Evolutionary conservation across 768 basidiomycete species (phyloP), one percentile per base, ranked within the genome.

Genomic region (Suillus alpinus): DNA sequence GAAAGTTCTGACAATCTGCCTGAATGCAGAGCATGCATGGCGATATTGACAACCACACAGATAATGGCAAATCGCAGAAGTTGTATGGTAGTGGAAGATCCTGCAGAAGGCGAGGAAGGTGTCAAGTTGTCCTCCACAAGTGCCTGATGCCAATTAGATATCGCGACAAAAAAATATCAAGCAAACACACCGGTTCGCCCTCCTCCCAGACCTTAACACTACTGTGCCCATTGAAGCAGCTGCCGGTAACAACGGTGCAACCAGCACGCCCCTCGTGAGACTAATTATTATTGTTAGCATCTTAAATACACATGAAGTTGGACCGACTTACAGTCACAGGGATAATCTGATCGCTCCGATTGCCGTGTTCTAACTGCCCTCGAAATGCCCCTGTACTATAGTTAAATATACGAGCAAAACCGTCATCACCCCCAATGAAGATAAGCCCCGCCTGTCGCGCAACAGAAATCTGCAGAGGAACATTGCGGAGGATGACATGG

Each of bases 401-500:
- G 41, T 62, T 26, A 9, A 59, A 65, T 12, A 55, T 39, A 12
- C 16, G 12, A 32, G 55, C 43, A 18, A 62, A 62, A 1, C 61
- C 55, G 46, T 62, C 55, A 34, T 65, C 47, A 20, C 63, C 63
- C 12, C 63, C 51, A 18, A 59, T 29, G n/a, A 65, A 44, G 3
- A 63, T 6, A 23, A 20, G 26, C 1, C 61, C 59, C 1, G 34
- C 43, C 23, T 57, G 18, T 0, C n/a, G 18, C 23, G 53, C 57
- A 18, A 65, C 51, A 16, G 58, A 49, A 5, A 65, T 18, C n/a
- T 65, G 63, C 20, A 59, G 53, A 1, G 53, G 58, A 4, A 62
- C n/a, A 39, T 65, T 65, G 1, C 41, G 18, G 5, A 65, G 16
- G n/a, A 63, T 60, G 5, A 49, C 39, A 23, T 60, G 53, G 5